Percentiles rank a stretch among this genome's conserved stretches.
Conservation (phyloP, 345 rosid genomes). For the Eucalyptus cloeziana region DNA sequence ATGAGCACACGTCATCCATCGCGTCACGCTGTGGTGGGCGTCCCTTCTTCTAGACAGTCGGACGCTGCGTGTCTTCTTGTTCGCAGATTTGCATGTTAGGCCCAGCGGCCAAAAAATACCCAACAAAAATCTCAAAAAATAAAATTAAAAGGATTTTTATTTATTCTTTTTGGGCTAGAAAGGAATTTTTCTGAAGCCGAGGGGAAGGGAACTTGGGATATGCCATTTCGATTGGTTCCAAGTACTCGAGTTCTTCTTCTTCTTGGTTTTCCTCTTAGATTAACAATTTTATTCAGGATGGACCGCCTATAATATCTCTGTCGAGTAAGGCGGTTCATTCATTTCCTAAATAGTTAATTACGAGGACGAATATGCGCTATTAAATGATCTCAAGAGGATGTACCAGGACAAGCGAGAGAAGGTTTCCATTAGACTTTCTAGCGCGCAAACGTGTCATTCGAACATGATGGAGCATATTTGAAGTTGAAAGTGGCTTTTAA, state of each 20-base stretch:
- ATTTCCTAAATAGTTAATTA: neutral
- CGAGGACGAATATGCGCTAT: neutral
- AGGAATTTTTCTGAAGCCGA: neutral
- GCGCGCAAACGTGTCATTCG: accelerated
- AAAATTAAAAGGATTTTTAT: neutral
- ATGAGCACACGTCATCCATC: neutral
- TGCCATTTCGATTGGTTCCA: neutral
- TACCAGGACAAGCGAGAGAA: neutral
- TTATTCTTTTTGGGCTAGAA: neutral
- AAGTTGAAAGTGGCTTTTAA: neutral
- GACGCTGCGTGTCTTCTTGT: neutral
- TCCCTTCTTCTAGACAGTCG: neutral
- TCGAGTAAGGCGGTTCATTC: neutral
- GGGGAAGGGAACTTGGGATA: neutral
- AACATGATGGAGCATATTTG: neutral
- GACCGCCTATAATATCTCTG: accelerated
- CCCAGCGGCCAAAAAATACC: neutral
- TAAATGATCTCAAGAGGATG: neutral
- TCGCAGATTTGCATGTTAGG: neutral
- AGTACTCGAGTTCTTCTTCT: neutral
- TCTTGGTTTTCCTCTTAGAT: neutral
- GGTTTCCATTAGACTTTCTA: accelerated
- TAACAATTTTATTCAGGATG: neutral
- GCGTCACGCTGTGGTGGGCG: neutral
- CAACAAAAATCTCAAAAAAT: neutral